Conservation (phyloP, 495 filamentous ascomycete species). For the Annulohypoxylon maeteangense region DNA sequence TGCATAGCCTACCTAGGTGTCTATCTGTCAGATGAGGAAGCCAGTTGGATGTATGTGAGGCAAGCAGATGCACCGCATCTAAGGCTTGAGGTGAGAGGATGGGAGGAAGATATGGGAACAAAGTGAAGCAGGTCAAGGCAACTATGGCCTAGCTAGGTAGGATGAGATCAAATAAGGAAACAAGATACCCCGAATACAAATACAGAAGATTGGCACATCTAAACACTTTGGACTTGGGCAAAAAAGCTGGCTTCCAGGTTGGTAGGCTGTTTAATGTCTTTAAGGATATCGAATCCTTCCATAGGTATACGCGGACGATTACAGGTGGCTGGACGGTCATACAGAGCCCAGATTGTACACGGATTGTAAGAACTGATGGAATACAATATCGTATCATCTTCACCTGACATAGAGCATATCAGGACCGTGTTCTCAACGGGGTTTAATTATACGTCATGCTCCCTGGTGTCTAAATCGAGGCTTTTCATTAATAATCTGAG, state of each 20-base stretch:
- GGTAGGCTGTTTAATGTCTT: background rate
- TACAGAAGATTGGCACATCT: conserved; percentile 21
- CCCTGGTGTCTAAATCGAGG: background rate
- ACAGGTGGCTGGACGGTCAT: too few species aligned
- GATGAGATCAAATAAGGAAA: conserved; percentile 6
- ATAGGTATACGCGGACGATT: background rate
- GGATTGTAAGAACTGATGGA: background rate
- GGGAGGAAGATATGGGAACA: background rate
- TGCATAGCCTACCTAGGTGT: background rate
- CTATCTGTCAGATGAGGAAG: background rate
- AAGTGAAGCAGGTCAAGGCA: background rate
- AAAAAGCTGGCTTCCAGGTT: background rate
- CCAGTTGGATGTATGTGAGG: background rate
- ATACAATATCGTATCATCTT: background rate
- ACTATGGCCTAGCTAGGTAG: background rate
- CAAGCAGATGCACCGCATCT: conserved; percentile 1
- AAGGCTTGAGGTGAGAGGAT: background rate
- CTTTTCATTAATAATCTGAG: background rate
- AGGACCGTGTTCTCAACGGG: background rate
- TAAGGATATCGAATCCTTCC: background rate
- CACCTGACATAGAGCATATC: background rate
- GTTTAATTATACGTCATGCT: conserved; percentile 10
- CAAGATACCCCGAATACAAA: conserved; percentile 38
- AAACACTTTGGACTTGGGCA: conserved; percentile 4
- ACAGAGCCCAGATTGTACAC: background rate